Evolutionary conservation across 75 land plant species (phyloP).

Genomic region (Selaginella tamariscina): DNA sequence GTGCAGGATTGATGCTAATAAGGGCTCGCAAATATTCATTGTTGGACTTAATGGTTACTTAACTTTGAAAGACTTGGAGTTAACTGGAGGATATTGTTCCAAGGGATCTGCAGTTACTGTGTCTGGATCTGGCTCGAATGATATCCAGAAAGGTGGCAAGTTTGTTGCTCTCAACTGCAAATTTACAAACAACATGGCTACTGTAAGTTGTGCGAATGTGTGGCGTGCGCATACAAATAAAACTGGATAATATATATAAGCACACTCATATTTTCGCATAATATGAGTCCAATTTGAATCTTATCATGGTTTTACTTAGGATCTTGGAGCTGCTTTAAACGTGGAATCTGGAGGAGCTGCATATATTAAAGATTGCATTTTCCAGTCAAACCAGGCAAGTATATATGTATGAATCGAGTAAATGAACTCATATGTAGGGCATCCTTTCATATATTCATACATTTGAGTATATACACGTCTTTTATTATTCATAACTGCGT

Average conservation of each 20-base stretch:
- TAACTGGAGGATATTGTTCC: constrained; percentile 22
- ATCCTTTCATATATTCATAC: too few relatives aligned
- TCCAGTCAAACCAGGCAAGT: constrained; percentile 21
- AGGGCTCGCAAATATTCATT: constrained; percentile 19
- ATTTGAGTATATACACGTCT: neutral
- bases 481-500: neutral
- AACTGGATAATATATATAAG: too few relatives aligned
- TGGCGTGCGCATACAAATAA: neutral
- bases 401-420: too few relatives aligned
- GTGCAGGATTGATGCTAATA: constrained; percentile 13
- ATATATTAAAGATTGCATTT: constrained; percentile 18
- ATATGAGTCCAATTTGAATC: neutral
- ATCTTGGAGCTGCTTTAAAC: constrained; percentile 20
- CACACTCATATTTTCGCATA: too few relatives aligned
- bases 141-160: constrained; percentile 6
- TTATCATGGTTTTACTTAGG: neutral
- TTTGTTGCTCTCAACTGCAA: constrained; percentile 19
- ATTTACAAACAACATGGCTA: constrained; percentile 25
- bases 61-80: constrained; percentile 25
- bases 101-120: constrained; percentile 24
- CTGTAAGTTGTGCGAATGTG: constrained; percentile 8
- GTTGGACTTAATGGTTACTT: constrained; percentile 24
- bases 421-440: too few relatives aligned
- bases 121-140: constrained; percentile 17
- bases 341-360: constrained; percentile 22